A percentile compares a stretch with the other conserved stretches of the same genome.
Conservation (phyloP, 2,329 filamentous ascomycete species). For the Claviceps citrina region DNA sequence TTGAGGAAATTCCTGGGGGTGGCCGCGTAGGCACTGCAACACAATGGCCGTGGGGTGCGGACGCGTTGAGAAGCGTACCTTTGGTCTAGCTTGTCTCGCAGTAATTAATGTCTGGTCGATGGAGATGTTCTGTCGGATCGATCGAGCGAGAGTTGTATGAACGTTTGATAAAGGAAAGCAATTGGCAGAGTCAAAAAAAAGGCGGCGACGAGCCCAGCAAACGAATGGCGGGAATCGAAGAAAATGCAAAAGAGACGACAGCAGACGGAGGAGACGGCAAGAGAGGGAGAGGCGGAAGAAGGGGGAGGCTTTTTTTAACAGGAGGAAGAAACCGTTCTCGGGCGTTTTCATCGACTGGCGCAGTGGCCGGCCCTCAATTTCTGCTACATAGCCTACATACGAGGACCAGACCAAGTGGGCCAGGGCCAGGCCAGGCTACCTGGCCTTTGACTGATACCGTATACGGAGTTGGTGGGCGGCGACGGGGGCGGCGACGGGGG, state of each 20-base stretch:
- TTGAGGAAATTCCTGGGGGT: not conserved
- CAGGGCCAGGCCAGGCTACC: not conserved
- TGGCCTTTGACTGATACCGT: no score
- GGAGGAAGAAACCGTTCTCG: not conserved
- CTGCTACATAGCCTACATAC: constrained; percentile 1
- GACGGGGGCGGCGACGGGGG: no score
- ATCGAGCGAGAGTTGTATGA: constrained; percentile 1
- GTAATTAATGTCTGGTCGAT: not conserved
- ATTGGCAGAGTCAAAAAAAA: constrained; percentile 4
- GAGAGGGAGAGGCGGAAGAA: constrained; percentile 14
- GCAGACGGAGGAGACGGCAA: constrained; percentile 12
- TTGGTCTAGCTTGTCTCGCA: not conserved
- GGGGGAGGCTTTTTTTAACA: constrained; percentile 6
- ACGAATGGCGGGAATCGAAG: constrained; percentile 25
- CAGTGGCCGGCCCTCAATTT: not conserved
- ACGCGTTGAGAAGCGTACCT: constrained; percentile 1
- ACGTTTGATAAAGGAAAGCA: constrained; percentile 3
- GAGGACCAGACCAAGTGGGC: constrained; percentile 7
- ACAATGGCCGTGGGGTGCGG: no score
- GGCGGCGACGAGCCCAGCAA: constrained; percentile 19
- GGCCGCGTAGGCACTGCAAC: no score
- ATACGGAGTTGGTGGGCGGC: no score
- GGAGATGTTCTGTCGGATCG: not conserved
- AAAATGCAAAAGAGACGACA: constrained; percentile 14
- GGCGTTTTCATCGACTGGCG: not conserved